Conservation (phyloP, 2,329 filamentous ascomycete species). For the Acrocalymma vagum region DNA sequence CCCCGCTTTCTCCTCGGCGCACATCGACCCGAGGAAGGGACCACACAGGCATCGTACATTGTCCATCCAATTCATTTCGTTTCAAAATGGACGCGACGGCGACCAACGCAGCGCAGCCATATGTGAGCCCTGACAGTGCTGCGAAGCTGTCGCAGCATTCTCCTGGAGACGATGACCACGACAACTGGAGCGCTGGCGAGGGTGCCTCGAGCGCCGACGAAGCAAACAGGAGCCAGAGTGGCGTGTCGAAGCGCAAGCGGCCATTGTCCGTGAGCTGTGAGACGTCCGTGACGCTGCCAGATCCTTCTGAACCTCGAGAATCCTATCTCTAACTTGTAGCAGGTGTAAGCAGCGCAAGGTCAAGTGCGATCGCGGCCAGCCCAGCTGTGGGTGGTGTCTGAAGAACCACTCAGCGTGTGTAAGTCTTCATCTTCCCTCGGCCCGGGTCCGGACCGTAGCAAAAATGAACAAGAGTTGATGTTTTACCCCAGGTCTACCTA, state of each 20-base stretch:
- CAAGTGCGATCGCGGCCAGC: slow-evolving; percentile 73
- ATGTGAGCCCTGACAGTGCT: slow-evolving; percentile 39
- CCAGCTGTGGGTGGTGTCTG: slow-evolving; percentile 77
- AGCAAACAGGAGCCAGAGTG: slow-evolving; percentile 42
- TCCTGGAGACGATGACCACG: slow-evolving; percentile 40
- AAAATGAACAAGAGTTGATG: neutral
- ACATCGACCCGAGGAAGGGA: slow-evolving; percentile 19
- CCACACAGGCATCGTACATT: slow-evolving; percentile 27
- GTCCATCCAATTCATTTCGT: slow-evolving; percentile 26
- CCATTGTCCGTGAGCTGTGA: slow-evolving; percentile 69
- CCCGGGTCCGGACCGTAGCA: neutral
- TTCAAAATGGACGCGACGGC: slow-evolving; percentile 39
- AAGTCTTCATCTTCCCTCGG: no score
- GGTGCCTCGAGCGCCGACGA: slow-evolving; percentile 53
- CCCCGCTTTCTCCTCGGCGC: slow-evolving; percentile 26
- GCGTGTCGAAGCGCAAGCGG: slow-evolving; percentile 58
- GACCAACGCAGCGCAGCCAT: slow-evolving; percentile 31
- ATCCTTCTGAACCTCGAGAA: no score
- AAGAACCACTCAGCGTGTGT: slow-evolving; percentile 71
- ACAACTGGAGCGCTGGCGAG: slow-evolving; percentile 43
- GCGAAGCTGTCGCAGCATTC: slow-evolving; percentile 44
- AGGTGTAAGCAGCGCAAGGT: slow-evolving; percentile 82
- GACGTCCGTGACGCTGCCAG: slow-evolving; percentile 48
- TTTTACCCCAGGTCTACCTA: slow-evolving; percentile 61
- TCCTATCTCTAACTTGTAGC: neutral